A percentile compares a stretch with the other conserved stretches of the same genome.
Conservation (phyloP, 1,284 basidiomycete species). For the Caloboletus inedulis region DNA sequence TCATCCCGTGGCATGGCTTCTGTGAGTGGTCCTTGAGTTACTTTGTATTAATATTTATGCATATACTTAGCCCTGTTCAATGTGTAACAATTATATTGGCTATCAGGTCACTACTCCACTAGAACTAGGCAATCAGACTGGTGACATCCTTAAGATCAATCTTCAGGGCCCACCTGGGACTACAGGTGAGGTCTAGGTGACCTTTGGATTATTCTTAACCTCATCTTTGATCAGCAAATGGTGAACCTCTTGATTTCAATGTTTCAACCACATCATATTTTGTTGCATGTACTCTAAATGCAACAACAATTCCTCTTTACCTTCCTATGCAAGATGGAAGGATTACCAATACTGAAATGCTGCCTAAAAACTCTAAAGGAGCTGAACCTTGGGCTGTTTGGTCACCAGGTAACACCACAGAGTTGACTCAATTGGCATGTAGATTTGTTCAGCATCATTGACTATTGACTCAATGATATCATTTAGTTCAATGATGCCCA, state of each 20-base stretch:
- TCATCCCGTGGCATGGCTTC: too few species aligned
- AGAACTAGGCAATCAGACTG: background rate
- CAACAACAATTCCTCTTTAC: background rate
- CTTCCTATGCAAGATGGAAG: too few species aligned
- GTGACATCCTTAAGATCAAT: background rate
- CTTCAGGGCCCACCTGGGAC: too few species aligned
- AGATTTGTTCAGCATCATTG: background rate
- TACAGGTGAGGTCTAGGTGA: background rate
- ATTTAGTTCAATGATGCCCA: background rate
- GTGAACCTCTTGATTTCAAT: background rate
- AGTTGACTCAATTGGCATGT: conserved; percentile 2
- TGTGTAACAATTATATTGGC: background rate
- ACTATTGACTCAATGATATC: background rate
- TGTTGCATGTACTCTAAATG: conserved; percentile 7
- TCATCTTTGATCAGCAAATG: background rate
- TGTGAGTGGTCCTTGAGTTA: background rate
- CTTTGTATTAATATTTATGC: background rate
- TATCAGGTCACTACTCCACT: conserved; percentile 3
- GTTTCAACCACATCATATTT: conserved; percentile 2
- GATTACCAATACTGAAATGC: too few species aligned
- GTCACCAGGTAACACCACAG: background rate
- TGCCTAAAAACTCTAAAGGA: too few species aligned
- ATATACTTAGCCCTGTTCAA: background rate
- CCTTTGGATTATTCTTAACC: too few species aligned
- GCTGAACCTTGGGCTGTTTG: conserved; percentile 2